These are phyloP conservation scores for Exophiala aquamarina DNA, from an alignment of 2,329 filamentous ascomycete genomes.

Conservation along the genomic window DNA sequence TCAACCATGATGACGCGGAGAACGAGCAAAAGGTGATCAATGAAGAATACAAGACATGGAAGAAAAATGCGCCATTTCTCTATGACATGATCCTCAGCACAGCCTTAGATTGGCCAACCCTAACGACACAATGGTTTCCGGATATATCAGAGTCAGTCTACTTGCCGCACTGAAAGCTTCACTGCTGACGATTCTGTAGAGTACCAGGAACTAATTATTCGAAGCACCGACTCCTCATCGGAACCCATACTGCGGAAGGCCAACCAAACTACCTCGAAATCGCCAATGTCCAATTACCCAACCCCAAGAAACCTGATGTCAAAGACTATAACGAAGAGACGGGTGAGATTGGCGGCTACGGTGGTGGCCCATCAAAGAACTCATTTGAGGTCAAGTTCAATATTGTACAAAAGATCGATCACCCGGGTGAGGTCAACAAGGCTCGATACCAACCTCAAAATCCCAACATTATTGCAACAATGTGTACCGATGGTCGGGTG, in stretches of 20 bases:
- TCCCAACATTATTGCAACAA: constrained; percentile 90
- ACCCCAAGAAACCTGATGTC: constrained; percentile 67
- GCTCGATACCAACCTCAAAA: constrained; percentile 97
- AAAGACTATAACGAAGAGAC: constrained; percentile 88
- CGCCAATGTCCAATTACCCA: constrained; percentile 89
- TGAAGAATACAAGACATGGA: constrained; percentile 98
- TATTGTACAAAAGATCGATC: constrained; percentile 93
- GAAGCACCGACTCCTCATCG: constrained; percentile 84
- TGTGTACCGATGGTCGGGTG: constrained; percentile 82
- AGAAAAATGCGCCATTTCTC: constrained; percentile 97
- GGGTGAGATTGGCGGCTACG: constrained; percentile 92
- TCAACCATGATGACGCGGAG: constrained; percentile 77
- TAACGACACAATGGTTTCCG: constrained; percentile 97
- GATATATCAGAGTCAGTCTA: constrained; percentile 74
- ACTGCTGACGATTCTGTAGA: constrained; percentile 35
- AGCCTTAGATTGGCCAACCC: constrained; percentile 93
- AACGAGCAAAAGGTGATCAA: constrained; percentile 30
- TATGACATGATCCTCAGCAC: constrained; percentile 97
- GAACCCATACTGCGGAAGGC: constrained; percentile 87
- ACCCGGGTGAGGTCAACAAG: constrained; percentile 97
- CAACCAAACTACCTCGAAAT: constrained; percentile 92
- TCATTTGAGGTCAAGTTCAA: constrained; percentile 76
- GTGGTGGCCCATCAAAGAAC: constrained; percentile 68
- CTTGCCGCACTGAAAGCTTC: not conserved
- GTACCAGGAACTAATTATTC: constrained; percentile 83